These are phyloP conservation scores for Cicer pinnatifidum DNA, from an alignment of 306 rosid genomes.

Conservation along the genomic window DNA sequence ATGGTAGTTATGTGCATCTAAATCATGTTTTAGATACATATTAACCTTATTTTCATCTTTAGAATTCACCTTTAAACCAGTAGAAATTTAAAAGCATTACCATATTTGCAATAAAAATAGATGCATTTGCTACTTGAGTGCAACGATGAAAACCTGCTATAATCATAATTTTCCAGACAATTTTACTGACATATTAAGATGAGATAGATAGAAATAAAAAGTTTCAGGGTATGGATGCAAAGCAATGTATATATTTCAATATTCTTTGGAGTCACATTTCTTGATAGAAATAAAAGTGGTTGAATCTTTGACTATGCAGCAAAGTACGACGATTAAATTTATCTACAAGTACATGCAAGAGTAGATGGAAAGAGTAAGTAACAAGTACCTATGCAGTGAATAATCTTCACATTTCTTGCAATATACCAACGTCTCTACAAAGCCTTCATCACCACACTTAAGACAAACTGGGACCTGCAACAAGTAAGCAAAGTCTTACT, in stretches of 20 bases:
- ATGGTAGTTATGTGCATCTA: conserved; percentile 12
- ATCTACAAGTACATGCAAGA: conserved; percentile 1
- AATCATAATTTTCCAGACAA: no score
- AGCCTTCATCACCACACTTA: conserved; percentile 45
- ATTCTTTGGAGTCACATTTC: conserved; percentile 1
- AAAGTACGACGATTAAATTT: conserved; percentile 20
- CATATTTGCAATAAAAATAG: no score
- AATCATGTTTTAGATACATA: neutral
- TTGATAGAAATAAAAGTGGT: neutral
- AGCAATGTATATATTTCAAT: conserved; percentile 4
- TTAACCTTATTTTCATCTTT: neutral
- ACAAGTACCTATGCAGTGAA: conserved; percentile 47
- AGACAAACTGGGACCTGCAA: conserved; percentile 52
- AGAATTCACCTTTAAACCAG: neutral
- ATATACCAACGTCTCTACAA: conserved; percentile 39
- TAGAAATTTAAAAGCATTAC: no score
- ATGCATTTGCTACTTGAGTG: no score
- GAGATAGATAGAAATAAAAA: neutral
- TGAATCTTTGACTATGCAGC: neutral
- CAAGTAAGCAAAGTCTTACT: neutral
- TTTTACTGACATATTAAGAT: neutral
- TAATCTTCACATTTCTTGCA: conserved; percentile 44
- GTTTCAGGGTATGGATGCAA: conserved; percentile 1
- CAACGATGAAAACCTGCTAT: no score
- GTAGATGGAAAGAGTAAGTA: conserved; percentile 4